These are phyloP conservation scores for Cynanchum wilfordii DNA, from an alignment of 257 asterid species.

Conservation along the genomic window DNA sequence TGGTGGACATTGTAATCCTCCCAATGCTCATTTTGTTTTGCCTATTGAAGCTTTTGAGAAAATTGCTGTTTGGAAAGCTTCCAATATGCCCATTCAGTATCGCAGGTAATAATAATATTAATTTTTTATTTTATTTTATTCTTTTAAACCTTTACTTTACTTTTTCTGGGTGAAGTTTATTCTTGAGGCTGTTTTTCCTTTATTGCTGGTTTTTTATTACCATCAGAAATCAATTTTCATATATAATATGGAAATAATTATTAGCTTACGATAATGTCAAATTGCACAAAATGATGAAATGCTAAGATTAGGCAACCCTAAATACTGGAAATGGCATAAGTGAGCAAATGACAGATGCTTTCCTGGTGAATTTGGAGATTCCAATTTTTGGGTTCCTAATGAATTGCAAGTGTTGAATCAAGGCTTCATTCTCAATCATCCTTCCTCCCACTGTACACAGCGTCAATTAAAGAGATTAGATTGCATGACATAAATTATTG, in stretches of 20 bases:
- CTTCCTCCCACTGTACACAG: not conserved
- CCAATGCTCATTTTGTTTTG: constrained; percentile 85
- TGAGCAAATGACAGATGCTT: not conserved
- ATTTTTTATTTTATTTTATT: too few relatives aligned
- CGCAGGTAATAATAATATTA: constrained; percentile 53
- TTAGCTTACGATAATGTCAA: not conserved
- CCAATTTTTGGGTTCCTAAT: not conserved
- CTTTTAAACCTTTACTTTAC: not conserved
- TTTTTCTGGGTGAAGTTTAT: not conserved
- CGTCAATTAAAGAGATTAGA: not conserved
- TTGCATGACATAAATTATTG: not conserved
- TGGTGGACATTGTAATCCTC: constrained; percentile 94
- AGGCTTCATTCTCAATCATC: not conserved
- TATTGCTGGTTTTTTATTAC: not conserved
- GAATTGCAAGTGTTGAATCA: not conserved
- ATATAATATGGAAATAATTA: not conserved
- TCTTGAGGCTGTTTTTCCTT: not conserved
- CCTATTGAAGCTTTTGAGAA: constrained; percentile 90
- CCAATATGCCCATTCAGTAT: constrained; percentile 83
- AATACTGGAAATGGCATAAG: not conserved
- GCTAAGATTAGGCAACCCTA: not conserved
- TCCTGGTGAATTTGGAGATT: not conserved
- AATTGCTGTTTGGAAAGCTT: constrained; percentile 94
- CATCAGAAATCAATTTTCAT: constrained; percentile 1
- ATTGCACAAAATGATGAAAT: not conserved